Evolutionary conservation across 495 filamentous ascomycete genomes (phyloP), one percentile per base, ranked within the genome.

Genomic region (Thozetella sp.): DNA sequence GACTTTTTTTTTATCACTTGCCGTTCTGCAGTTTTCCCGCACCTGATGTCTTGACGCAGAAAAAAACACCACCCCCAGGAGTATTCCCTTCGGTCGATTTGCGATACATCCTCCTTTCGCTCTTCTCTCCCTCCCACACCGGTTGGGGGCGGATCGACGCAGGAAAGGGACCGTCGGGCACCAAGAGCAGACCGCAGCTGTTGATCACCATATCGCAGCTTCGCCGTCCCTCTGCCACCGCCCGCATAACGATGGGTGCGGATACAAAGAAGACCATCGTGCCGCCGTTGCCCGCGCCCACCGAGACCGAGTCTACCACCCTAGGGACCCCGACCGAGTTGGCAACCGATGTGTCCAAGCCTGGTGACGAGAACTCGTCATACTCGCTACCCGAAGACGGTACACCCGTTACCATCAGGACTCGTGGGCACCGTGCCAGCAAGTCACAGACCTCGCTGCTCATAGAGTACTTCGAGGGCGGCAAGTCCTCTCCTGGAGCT

Each of bases 351-450:
- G 78, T 94, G 68, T 92, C 86, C 63, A 90, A 88, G 66, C 86
- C 89, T 73, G 93, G 90, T 70, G 89, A 90, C 66, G 78, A 82
- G 50, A 80, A 76, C 62, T 83, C 80, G 11, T 77, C 91, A 55
- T 97, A 96, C 78, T 94, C 90, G 51, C 86, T 99, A 57, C 95
- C 93, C 23, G 94, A 97, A 74, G 94, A 99, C 86, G 96, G 95
- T 67, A 93, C 90, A 60, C 91, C 92, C 40, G 84, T 98, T 64
- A 97, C 91, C 54, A 94, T 98, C 65, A 79, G 88, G 66, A 94
- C 93, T 59, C 78, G 82, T 60, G 84, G 83, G 61, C 86, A 87
- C 62, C 86, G 80, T 59, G 73, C 76, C 52, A 82, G 82, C 66
- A 85, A 81, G 66, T 95, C 91, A 51, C 93, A 96, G 72, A 97